Conservation (phyloP, 768 basidiomycete species). For the Melanogaster broomeanus region DNA sequence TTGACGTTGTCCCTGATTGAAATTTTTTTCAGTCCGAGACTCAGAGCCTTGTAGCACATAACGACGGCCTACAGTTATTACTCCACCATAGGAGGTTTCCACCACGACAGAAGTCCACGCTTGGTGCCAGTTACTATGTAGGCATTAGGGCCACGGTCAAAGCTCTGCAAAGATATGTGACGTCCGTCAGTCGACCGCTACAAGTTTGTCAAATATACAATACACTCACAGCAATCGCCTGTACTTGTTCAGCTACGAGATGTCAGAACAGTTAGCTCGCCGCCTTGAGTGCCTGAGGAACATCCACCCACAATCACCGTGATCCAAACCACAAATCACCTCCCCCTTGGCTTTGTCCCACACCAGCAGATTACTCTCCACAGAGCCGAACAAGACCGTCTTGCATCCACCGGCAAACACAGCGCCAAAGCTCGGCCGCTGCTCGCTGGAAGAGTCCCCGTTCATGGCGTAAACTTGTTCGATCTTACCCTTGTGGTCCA, state of each 20-base stretch:
- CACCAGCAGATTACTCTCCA: conserved; percentile 55
- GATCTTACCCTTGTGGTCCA: conserved; percentile 52
- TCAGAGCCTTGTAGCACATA: background rate
- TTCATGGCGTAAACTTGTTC: conserved; percentile 55
- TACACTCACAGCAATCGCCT: conserved; percentile 36
- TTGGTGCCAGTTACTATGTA: conserved; percentile 60
- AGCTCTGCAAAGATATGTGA: conserved; percentile 39
- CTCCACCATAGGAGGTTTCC: conserved; percentile 38
- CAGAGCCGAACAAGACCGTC: conserved; percentile 56
- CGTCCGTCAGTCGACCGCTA: conserved; percentile 18
- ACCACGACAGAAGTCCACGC: conserved; percentile 58
- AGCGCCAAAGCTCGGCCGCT: conserved; percentile 44
- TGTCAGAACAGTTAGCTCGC: conserved; percentile 5
- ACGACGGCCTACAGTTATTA: conserved; percentile 29
- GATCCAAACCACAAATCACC: conserved; percentile 60
- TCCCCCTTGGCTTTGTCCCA: conserved; percentile 61
- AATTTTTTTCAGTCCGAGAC: conserved; percentile 17
- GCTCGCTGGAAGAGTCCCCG: conserved; percentile 27
- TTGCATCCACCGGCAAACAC: conserved; percentile 55
- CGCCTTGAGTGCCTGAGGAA: background rate
- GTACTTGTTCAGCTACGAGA: conserved; percentile 31
- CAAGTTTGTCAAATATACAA: background rate
- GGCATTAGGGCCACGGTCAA: conserved; percentile 41
- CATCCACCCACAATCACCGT: conserved; percentile 51
- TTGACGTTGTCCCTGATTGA: background rate